phyloP scores from a whole-genome alignment of 768 basidiomycete species.

The Leccinum barrowsii region DNA sequence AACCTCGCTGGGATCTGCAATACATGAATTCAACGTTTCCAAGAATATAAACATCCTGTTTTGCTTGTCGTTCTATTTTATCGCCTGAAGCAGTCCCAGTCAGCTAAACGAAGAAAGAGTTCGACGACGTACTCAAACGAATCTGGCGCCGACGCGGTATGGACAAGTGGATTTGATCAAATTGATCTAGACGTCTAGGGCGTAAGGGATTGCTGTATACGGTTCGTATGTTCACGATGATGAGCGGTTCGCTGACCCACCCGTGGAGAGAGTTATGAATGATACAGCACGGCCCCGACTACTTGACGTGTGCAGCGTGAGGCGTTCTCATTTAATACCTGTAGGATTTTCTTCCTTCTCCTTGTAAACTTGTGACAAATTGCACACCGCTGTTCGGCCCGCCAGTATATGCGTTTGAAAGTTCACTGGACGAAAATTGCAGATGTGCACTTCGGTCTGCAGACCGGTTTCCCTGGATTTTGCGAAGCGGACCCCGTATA shows the following conservation, averaged over 20 bases:
- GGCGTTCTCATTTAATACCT: conserved; percentile 3
- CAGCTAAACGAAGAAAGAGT: not conserved
- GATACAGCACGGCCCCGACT: not conserved
- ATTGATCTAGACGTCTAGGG: conserved; percentile 6
- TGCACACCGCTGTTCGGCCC: not conserved
- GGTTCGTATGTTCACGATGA: not conserved
- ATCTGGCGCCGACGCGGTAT: not conserved
- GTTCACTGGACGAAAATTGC: not conserved
- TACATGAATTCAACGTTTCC: conserved; percentile 21
- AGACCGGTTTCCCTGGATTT: not conserved
- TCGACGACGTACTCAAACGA: not conserved
- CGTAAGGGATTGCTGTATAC: not conserved
- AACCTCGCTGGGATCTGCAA: conserved; percentile 14
- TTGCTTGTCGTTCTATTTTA: conserved; percentile 6
- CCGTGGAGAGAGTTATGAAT: conserved; percentile 11
- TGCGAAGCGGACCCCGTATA: not conserved
- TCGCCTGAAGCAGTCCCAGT: conserved; percentile 4
- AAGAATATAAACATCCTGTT: conserved; percentile 6
- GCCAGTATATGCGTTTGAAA: not conserved
- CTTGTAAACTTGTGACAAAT: conserved; percentile 7
- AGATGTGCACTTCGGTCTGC: not conserved
- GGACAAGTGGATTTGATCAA: not conserved
- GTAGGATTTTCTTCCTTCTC: conserved; percentile 1
- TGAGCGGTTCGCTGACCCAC: not conserved
- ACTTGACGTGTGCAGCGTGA: not conserved